Base-by-base conservation (phyloP, 192 early-diverging fungal genomes). In the Backusella circina region DNA sequence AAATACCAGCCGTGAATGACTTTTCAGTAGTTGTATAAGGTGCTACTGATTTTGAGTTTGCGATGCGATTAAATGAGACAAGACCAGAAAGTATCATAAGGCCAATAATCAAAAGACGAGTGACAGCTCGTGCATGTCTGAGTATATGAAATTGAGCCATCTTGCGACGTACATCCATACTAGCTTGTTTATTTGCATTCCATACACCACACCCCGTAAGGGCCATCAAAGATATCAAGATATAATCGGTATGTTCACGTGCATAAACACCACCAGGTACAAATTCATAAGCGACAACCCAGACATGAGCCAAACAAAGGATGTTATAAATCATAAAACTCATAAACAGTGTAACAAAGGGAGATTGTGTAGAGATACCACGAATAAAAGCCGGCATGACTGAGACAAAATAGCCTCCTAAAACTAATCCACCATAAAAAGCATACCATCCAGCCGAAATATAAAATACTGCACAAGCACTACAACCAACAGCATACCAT, bases 271-370 rank as follows among this genome's bases (percentile, higher is more conserved):
- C 93, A 37, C 88, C 93, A 5, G 93, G 93, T 26, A 95, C 93
- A 85, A 95, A 95, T 68, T 87, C 93, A 66, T 93, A 95, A 4
- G 93, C 93, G 2, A 95, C 93, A 2, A 90, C 88, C 92, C 92
- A 95, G 9, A 93, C 91, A 66, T 93, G 91, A 9, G 85, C 91
- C 28, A 95, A 80, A 65, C 90, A 90, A 23, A 95, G 78, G 6
- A 93, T 68, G 77, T 92, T 93, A 79, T 93, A 93, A 70, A 85
- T 84, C 74, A 93, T 77, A 75, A 89, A 87, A 13, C 84, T 82
- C 18, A 86, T 80, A 2, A 88, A 78, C 33, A 91, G 81, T 35
- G 93, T 93, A 69, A 87, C 88, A 16, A 91, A 92, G 9, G 92
- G 90, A 51, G 88, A 86, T 67, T 89, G 86, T 7, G 78, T 83